Conservation (phyloP, 2,329 filamentous ascomycete species). For the Ophiostoma angusticollis region DNA sequence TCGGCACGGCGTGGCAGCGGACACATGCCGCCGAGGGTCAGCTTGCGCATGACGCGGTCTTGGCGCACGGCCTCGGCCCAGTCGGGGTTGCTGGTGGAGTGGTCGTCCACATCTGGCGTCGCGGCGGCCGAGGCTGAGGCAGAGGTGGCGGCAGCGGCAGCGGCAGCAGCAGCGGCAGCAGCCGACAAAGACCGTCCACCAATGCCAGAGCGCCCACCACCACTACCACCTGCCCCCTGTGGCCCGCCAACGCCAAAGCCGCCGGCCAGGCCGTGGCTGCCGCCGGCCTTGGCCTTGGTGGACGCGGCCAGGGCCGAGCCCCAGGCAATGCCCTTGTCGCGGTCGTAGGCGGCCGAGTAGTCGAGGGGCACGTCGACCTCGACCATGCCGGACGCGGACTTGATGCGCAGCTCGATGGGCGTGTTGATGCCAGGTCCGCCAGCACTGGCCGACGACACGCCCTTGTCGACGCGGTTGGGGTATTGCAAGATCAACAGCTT, state of each 20-base stretch:
- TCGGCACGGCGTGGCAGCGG: constrained; percentile 49
- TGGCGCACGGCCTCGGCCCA: constrained; percentile 57
- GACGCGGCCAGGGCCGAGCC: constrained; percentile 60
- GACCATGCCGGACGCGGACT: constrained; percentile 67
- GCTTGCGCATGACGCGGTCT: constrained; percentile 61
- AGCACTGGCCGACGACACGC: constrained; percentile 23
- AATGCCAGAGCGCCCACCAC: constrained; percentile 11
- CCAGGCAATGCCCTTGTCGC: constrained; percentile 69
- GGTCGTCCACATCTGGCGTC: constrained; percentile 2
- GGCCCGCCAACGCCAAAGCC: constrained; percentile 54
- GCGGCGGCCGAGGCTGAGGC: constrained; percentile 2
- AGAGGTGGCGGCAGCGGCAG: constrained; percentile 4
- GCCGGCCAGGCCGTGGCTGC: constrained; percentile 57
- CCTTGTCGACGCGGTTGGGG: constrained; percentile 57
- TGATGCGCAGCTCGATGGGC: constrained; percentile 67
- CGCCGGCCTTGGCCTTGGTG: constrained; percentile 45
- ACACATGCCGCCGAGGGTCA: constrained; percentile 62
- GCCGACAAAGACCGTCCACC: too few species aligned
- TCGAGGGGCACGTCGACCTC: constrained; percentile 85
- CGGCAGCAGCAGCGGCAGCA: too few species aligned
- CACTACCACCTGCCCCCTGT: constrained; percentile 16
- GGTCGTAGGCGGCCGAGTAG: constrained; percentile 64
- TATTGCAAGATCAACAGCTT: constrained; percentile 79
- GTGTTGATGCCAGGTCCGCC: constrained; percentile 23
- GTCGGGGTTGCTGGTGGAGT: constrained; percentile 28